Evolutionary conservation across 1,284 basidiomycete species (phyloP), one percentile per base, ranked within the genome.

Genomic region (Fistulinella staudtii): DNA sequence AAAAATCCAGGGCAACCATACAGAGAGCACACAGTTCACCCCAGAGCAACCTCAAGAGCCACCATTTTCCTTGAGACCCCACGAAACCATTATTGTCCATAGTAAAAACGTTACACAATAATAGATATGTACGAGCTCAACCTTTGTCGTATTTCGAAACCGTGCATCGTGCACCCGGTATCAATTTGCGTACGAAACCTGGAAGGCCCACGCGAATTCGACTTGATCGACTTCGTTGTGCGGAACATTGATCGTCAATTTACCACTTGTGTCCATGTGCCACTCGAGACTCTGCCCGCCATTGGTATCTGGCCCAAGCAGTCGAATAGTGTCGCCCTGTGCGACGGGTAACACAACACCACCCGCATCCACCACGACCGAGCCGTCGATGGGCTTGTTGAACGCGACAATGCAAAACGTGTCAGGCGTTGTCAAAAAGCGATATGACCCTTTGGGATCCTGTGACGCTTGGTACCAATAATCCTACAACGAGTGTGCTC

Each of bases 371-470:
- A 77, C 58, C 3, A 58, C 49, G 7, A 77, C 41, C 1, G 54
- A 36, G 0, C 70, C 69, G 3, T 61, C 39, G 3, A 44, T 46
- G 0, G 73, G 75, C 7, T 59, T 60, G 25, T 58, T 49, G 40
- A 79, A 68, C 1, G 74, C 66, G 31, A 79, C 59, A 51, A 81
- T 67, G 54, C 74, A 81, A 51, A 81, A 77, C 3, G 75, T 69
- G 11, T 55, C 64, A 3, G 68, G 61, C 0, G 73, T 79, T 5
- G 73, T 76, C 20, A 73, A 67, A 59, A 81, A 78, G 18, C 75
- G 72, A 21, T 74, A 61, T 14, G 71, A 65, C 23, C 58, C 58
- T 22, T 57, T 54, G n/a, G 66, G 44, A 41, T 71, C 64, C 59
- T 76, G 63, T 43, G 66, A 66, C 10, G 55, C 60, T 56, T 64